A percentile compares a stretch with the other conserved stretches of the same genome.
Evolutionary conservation across 108 stramenopile genomes (phyloP).

Genomic region (Discostella stelligeroides): DNA sequence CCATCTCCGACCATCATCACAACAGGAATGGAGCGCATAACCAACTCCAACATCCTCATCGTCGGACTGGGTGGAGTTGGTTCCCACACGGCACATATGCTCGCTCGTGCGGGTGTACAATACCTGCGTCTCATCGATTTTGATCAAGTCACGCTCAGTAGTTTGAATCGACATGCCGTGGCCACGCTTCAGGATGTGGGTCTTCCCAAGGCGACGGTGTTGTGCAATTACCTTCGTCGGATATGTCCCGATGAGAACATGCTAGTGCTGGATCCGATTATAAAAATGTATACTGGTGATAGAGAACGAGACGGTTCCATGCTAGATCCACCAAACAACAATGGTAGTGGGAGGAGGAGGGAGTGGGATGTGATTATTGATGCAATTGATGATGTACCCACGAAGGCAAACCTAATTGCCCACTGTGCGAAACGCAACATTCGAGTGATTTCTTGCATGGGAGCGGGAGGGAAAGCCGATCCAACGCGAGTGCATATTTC

Average conservation of each 20-base stretch:
- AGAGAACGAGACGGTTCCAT: constrained; percentile 55
- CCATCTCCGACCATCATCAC: neutral
- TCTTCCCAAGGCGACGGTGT: constrained; percentile 83
- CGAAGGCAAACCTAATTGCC: constrained; percentile 91
- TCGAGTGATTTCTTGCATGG: constrained; percentile 93
- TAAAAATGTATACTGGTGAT: constrained; percentile 79
- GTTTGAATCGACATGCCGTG: constrained; percentile 97
- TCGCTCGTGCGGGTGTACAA: constrained; percentile 91
- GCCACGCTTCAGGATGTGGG: constrained; percentile 94
- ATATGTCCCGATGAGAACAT: constrained; percentile 65
- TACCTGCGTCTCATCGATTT: constrained; percentile 95
- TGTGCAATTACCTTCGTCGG: constrained; percentile 58
- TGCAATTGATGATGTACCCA: constrained; percentile 98
- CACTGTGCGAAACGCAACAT: constrained; percentile 72
- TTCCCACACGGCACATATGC: constrained; percentile 93
- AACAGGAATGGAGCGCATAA: constrained; percentile 32
- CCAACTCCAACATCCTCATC: constrained; percentile 70
- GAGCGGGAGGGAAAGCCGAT: constrained; percentile 96
- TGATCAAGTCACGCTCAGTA: constrained; percentile 97
- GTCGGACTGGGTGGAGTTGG: constrained; percentile 98
- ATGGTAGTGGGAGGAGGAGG: constrained; percentile 1
- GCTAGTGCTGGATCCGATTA: constrained; percentile 55
- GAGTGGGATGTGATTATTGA: constrained; percentile 93
- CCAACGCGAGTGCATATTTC: constrained; percentile 93
- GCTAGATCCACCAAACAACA: constrained; percentile 38